Conservation (phyloP, 768 basidiomycete species). For the Lactarius trivialis region DNA sequence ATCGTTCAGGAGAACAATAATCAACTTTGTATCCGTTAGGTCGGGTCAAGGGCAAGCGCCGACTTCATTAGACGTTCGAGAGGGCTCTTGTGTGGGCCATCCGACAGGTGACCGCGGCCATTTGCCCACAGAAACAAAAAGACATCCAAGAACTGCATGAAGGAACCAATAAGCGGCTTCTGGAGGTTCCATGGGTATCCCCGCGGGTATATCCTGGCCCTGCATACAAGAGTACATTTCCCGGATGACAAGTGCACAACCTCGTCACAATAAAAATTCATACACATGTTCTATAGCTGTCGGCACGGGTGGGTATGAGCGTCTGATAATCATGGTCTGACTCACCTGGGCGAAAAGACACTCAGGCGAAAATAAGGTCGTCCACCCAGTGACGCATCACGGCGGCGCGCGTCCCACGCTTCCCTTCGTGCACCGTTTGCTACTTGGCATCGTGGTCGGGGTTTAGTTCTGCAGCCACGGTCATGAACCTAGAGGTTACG, state of each 20-base stretch:
- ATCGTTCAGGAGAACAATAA: constrained; percentile 16
- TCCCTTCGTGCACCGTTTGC: background rate
- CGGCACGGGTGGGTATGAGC: constrained; percentile 6
- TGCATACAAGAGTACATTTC: constrained; percentile 11
- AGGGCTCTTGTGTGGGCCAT: background rate
- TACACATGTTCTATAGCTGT: constrained; percentile 12
- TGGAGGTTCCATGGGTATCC: constrained; percentile 14
- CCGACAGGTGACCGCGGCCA: constrained; percentile 19
- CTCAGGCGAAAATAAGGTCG: background rate
- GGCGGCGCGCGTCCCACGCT: background rate
- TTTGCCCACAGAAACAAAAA: constrained; percentile 20
- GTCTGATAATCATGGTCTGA: constrained; percentile 7
- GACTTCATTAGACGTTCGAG: constrained; percentile 9
- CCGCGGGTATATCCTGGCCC: constrained; percentile 17
- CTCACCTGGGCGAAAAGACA: constrained; percentile 1
- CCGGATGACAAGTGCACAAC: constrained; percentile 13
- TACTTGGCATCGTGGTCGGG: constrained; percentile 26
- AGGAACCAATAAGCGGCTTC: constrained; percentile 9
- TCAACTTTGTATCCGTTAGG: constrained; percentile 12
- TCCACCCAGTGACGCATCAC: background rate
- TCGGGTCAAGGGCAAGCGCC: constrained; percentile 19
- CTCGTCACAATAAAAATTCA: constrained; percentile 1
- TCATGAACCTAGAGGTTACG: constrained; percentile 40
- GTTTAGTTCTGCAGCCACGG: constrained; percentile 40
- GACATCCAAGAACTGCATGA: constrained; percentile 17